Evolutionary conservation across 2,329 filamentous ascomycete species (phyloP).

Genomic region (Paecilomyces variotii): DNA sequence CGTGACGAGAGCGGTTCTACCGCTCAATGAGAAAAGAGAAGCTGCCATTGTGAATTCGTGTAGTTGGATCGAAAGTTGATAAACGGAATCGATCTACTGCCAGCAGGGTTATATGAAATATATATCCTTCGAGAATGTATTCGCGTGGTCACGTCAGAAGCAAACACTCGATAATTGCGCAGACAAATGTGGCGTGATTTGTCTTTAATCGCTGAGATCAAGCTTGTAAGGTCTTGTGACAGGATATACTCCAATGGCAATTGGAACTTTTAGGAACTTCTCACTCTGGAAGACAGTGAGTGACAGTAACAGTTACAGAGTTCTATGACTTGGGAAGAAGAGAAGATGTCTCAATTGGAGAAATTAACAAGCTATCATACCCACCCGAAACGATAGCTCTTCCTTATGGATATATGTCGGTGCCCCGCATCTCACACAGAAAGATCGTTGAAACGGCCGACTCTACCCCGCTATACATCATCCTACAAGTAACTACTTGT

Average conservation of each 20-base stretch:
- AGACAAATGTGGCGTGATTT: not conserved
- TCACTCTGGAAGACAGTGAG: too few relatives aligned
- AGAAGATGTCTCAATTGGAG: not conserved
- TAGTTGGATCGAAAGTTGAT: not conserved
- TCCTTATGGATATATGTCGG: not conserved
- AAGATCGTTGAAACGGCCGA: not conserved
- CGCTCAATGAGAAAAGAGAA: slow-evolving; percentile 32
- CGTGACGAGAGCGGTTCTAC: slow-evolving; percentile 39
- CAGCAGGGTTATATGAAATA: slow-evolving; percentile 10
- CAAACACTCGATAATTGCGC: not conserved
- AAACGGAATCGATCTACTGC: not conserved
- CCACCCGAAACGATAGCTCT: not conserved
- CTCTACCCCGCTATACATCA: not conserved
- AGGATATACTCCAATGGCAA: not conserved
- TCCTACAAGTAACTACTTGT: not conserved
- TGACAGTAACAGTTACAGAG: not conserved
- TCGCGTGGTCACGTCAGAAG: not conserved
- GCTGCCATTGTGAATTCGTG: slow-evolving; percentile 17
- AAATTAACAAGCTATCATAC: not conserved
- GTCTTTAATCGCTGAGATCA: not conserved
- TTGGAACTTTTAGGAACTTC: not conserved
- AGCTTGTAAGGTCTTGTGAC: not conserved
- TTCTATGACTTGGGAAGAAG: not conserved
- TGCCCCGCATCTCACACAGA: not conserved
- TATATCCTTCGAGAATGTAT: not conserved